Conservation (phyloP, 441 rosid genomes). For the Erodium texanum region DNA sequence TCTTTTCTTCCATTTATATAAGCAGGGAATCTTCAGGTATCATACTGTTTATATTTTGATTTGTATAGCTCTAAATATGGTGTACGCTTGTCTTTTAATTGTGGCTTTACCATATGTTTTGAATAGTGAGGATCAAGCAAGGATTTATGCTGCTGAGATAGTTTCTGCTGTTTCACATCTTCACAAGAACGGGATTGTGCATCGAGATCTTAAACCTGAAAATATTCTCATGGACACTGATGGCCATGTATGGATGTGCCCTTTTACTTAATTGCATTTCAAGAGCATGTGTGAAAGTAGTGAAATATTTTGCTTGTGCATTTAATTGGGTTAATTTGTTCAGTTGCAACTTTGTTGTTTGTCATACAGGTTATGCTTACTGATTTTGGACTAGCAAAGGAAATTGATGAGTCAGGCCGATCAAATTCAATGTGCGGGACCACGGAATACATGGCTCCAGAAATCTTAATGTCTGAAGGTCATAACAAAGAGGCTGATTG, state of each 20-base stretch:
- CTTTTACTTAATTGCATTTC: conserved; percentile 6
- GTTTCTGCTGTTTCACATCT: conserved; percentile 73
- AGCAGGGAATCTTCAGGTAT: conserved; percentile 69
- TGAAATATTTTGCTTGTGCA: neutral
- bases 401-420: conserved; percentile 53
- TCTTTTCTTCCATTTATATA: conserved; percentile 70
- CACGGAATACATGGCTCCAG: conserved; percentile 75
- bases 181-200: conserved; percentile 56
- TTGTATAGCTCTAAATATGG: neutral
- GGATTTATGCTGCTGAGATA: conserved; percentile 66
- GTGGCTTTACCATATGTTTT: conserved; percentile 14
- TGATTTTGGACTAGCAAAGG: conserved; percentile 72
- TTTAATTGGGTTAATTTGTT: conserved; percentile 1
- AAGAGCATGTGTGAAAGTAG: conserved; percentile 12
- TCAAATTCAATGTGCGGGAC: conserved; percentile 79
- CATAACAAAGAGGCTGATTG: conserved; percentile 69
- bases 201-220: conserved; percentile 76
- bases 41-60: conserved; percentile 4
- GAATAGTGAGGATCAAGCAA: conserved; percentile 67
- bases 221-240: conserved; percentile 59
- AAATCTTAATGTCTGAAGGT: conserved; percentile 56
- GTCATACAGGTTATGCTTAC: conserved; percentile 54
- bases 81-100: conserved; percentile 15
- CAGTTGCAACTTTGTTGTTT: conserved; percentile 6
- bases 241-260: conserved; percentile 46